Percentiles rank a stretch among this genome's conserved stretches.
Evolutionary conservation across 139 green algal genomes (phyloP).

Genomic region (Astrephomene gubernaculifera): DNA sequence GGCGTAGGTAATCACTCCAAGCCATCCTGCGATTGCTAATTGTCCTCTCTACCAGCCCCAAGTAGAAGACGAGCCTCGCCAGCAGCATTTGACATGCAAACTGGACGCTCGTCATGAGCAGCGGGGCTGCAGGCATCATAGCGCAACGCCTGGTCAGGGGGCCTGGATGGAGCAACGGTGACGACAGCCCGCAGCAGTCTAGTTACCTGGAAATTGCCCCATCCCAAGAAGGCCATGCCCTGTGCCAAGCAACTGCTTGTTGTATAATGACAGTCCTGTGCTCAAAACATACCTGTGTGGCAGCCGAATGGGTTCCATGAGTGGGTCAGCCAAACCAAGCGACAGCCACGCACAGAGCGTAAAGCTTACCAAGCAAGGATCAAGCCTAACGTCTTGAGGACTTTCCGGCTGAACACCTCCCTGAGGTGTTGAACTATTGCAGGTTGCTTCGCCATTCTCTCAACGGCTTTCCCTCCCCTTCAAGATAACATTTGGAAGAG

Average conservation of each 20-base stretch:
- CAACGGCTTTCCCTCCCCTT: too few species aligned
- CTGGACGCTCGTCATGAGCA: slow-evolving; percentile 72
- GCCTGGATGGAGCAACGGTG: not conserved
- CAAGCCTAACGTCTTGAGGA: not conserved
- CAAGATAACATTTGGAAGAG: too few species aligned
- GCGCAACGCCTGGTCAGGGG: not conserved
- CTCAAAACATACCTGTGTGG: slow-evolving; percentile 83
- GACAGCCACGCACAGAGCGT: too few species aligned
- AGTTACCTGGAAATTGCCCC: slow-evolving; percentile 81
- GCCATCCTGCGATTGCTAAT: slow-evolving; percentile 45
- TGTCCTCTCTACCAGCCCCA: slow-evolving; percentile 59
- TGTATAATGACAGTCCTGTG: slow-evolving; percentile 81
- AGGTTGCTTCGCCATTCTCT: too few species aligned
- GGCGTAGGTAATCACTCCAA: slow-evolving; percentile 70
- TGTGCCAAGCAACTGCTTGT: slow-evolving; percentile 80
- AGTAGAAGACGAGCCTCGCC: slow-evolving; percentile 61
- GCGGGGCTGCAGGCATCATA: slow-evolving; percentile 55
- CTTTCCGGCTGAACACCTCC: not conserved
- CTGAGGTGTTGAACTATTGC: not conserved
- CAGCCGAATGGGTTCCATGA: not conserved
- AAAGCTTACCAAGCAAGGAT: slow-evolving; percentile 25
- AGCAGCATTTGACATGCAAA: slow-evolving; percentile 83
- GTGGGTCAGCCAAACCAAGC: not conserved
- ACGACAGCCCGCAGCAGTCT: not conserved
- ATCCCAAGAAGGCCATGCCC: slow-evolving; percentile 76